Evolutionary conservation across 176 grass and related monocot genomes (phyloP).

Genomic region (Bothriochloa decipiens): DNA sequence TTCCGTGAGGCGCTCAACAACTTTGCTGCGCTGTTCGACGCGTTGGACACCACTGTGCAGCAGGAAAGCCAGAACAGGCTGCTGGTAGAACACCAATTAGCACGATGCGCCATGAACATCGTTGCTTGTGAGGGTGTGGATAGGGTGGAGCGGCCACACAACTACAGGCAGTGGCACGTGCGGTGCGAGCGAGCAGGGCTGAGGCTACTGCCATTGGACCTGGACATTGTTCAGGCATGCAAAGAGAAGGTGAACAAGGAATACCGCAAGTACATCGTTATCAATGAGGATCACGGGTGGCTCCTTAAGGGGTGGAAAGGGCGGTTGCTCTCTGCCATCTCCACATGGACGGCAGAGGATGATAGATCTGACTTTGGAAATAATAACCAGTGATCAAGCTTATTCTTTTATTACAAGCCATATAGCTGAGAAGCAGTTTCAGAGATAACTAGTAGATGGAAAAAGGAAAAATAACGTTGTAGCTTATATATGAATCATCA

Average conservation of each 20-base stretch:
- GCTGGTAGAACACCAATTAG: constrained; percentile 34
- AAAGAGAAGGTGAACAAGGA: constrained; percentile 15
- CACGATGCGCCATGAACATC: constrained; percentile 29
- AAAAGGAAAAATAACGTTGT: neutral
- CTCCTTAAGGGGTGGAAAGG: constrained; percentile 56
- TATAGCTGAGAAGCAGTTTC: neutral
- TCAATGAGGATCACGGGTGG: constrained; percentile 47
- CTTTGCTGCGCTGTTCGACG: constrained; percentile 36
- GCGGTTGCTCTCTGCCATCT: constrained; percentile 32
- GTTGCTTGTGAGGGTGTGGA: constrained; percentile 50
- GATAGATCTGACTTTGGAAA: neutral
- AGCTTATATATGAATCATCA: neutral
- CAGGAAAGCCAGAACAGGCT: constrained; percentile 5
- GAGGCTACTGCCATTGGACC: constrained; percentile 29
- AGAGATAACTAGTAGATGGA: neutral
- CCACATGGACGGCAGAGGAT: constrained; percentile 31
- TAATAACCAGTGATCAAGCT: neutral
- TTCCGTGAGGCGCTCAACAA: constrained; percentile 45
- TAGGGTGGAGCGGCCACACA: constrained; percentile 46
- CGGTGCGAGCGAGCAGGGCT: constrained; percentile 37
- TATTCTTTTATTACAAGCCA: neutral
- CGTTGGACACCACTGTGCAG: constrained; percentile 41
- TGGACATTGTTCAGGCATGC: neutral
- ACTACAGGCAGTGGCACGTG: constrained; percentile 47
- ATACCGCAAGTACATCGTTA: constrained; percentile 47